These are phyloP conservation scores for Pyropia yezoensis DNA, from an alignment of 23 red algal genomes.

Conservation along the genomic window DNA sequence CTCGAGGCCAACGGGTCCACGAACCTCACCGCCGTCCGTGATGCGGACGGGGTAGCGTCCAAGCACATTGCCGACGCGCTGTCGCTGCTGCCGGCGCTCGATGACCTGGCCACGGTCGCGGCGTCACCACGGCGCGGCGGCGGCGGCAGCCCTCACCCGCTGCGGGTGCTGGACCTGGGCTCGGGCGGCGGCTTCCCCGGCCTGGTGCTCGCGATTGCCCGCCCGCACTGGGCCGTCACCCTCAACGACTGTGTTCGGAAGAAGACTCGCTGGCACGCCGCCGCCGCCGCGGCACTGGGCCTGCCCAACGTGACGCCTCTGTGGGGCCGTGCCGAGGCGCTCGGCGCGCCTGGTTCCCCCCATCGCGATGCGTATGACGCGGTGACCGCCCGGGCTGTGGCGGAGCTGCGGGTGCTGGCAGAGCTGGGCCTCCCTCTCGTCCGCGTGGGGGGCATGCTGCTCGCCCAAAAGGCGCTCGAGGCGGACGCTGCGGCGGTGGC, in stretches of 20 bases:
- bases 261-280: slow-evolving; percentile 42
- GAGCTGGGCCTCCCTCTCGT: slow-evolving; percentile 71
- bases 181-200: slow-evolving; percentile 83
- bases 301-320: slow-evolving; percentile 54
- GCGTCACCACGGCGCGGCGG: background rate
- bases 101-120: slow-evolving; percentile 10
- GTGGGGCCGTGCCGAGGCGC: slow-evolving; percentile 66
- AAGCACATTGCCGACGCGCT: slow-evolving; percentile 63
- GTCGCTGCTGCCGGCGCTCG: slow-evolving; percentile 41
- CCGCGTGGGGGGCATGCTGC: slow-evolving; percentile 48
- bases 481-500: slow-evolving; percentile 1
- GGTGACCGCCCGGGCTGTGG: slow-evolving; percentile 65
- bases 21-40: slow-evolving; percentile 82
- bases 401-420: slow-evolving; percentile 38
- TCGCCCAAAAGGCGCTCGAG: slow-evolving; percentile 72
- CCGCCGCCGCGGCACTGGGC: slow-evolving; percentile 23
- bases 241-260: slow-evolving; percentile 73
- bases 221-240: slow-evolving; percentile 43
- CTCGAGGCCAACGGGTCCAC: background rate
- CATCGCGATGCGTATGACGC: slow-evolving; percentile 46
- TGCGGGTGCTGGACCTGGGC: slow-evolving; percentile 65
- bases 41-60: slow-evolving; percentile 28
- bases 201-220: slow-evolving; percentile 63
- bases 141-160: background rate
- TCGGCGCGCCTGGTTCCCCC: background rate